Evolutionary conservation across 495 filamentous ascomycete species (phyloP).

Genomic region (Xanthoparmelia taractica): DNA sequence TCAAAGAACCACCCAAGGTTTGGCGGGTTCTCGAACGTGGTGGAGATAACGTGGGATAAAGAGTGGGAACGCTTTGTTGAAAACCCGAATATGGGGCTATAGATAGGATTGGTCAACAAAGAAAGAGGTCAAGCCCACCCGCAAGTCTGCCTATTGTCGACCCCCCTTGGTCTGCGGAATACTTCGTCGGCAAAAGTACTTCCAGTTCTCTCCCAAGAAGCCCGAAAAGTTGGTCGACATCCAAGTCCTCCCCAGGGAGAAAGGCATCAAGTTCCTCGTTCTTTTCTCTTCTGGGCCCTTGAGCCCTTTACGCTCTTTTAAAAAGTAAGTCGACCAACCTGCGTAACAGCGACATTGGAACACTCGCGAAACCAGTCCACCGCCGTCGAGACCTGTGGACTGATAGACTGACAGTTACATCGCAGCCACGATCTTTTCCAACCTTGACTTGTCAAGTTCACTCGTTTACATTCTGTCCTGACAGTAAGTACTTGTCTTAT

Average conservation of each 20-base stretch:
- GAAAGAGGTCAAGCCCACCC: slow-evolving; percentile 5
- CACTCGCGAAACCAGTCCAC: neutral
- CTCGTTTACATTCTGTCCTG: slow-evolving; percentile 49
- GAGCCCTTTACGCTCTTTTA: slow-evolving; percentile 29
- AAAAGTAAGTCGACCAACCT: slow-evolving; percentile 13
- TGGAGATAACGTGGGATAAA: slow-evolving; percentile 3
- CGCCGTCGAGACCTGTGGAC: neutral
- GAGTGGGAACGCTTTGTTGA: slow-evolving; percentile 19
- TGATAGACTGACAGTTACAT: slow-evolving; percentile 18
- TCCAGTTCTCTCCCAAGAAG: slow-evolving; percentile 3
- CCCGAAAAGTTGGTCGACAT: slow-evolving; percentile 10
- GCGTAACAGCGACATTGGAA: neutral
- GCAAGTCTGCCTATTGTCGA: neutral
- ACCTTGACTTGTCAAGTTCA: slow-evolving; percentile 51
- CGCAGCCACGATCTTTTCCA: slow-evolving; percentile 49
- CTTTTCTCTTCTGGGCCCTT: slow-evolving; percentile 22
- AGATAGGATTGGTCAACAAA: slow-evolving; percentile 14
- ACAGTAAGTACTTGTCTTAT: slow-evolving; percentile 38
- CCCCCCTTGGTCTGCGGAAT: slow-evolving; percentile 1
- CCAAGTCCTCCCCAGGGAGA: slow-evolving; percentile 25
- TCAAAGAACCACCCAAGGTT: neutral
- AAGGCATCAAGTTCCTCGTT: slow-evolving; percentile 19
- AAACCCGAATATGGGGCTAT: slow-evolving; percentile 9
- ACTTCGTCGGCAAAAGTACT: slow-evolving; percentile 8
- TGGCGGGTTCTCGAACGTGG: slow-evolving; percentile 6